phyloP scores from a whole-genome alignment of 2,329 filamentous ascomycete species.

The Blumeriella jaapii region DNA sequence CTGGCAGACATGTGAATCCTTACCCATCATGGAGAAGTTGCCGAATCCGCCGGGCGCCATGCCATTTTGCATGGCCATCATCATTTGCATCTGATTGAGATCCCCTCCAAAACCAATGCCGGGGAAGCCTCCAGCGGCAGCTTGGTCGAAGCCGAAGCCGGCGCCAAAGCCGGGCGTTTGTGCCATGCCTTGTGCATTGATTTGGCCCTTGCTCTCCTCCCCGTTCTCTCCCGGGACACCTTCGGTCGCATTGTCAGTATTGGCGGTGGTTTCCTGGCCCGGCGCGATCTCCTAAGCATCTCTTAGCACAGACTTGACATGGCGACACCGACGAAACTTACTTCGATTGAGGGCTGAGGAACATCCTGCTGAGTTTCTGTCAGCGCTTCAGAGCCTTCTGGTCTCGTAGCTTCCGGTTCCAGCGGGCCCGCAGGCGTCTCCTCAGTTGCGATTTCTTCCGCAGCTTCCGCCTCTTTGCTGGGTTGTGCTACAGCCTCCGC shows the following conservation, averaged over 20 bases:
- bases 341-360: slow-evolving; percentile 30
- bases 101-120: slow-evolving; percentile 43
- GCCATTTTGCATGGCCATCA: slow-evolving; percentile 66
- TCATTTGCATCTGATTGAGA: slow-evolving; percentile 67
- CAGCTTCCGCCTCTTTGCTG: slow-evolving; percentile 1
- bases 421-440: slow-evolving; percentile 7
- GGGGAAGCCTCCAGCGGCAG: slow-evolving; percentile 24
- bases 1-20: slow-evolving; percentile 28
- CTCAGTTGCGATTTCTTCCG: slow-evolving; percentile 11
- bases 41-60: slow-evolving; percentile 45
- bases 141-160: slow-evolving; percentile 34
- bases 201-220: slow-evolving; percentile 10
- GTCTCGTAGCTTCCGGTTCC: slow-evolving; percentile 5
- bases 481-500: slow-evolving; percentile 3
- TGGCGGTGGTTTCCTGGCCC: slow-evolving; percentile 24
- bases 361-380: slow-evolving; percentile 27
- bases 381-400: slow-evolving; percentile 8
- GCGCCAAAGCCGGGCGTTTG: slow-evolving; percentile 21
- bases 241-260: slow-evolving; percentile 14
- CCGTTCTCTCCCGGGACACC: slow-evolving; percentile 10
- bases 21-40: slow-evolving; percentile 78
- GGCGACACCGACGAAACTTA: slow-evolving; percentile 12
- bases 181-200: slow-evolving; percentile 11
- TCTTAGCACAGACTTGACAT: slow-evolving; percentile 11
- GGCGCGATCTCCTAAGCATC: slow-evolving; percentile 24